Evolutionary conservation across 139 green algal genomes (phyloP).

Genomic region (Closterium sp.): DNA sequence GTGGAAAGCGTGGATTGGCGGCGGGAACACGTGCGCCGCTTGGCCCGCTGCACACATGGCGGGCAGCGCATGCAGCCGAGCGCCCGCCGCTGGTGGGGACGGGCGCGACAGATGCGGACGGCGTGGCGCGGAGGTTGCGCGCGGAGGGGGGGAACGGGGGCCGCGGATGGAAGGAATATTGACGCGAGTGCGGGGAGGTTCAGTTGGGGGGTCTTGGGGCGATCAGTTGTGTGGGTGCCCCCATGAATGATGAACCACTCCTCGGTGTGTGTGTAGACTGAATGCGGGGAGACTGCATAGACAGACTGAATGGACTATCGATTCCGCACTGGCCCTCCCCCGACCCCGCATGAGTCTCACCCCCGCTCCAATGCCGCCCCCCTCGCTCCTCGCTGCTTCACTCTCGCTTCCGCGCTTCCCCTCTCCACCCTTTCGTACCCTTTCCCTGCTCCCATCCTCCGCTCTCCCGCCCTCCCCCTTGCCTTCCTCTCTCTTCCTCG

Average conservation of each 20-base stretch:
- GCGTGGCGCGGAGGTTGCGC: neutral
- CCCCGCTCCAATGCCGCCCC: neutral
- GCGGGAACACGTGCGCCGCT: neutral
- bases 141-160: no score
- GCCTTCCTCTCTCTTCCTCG: neutral
- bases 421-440: neutral
- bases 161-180: neutral
- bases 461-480: neutral
- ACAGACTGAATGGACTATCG: no score
- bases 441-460: neutral
- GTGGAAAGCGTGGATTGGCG: neutral
- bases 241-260: no score
- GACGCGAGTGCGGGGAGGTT: neutral
- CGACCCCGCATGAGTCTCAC: neutral
- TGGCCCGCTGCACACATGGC: neutral
- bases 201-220: no score
- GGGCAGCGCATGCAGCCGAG: no score
- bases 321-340: no score
- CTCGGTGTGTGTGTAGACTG: no score
- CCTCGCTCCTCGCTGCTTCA: neutral
- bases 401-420: neutral
- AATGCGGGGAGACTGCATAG: no score
- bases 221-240: neutral
- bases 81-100: no score
- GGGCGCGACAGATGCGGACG: no score